phyloP scores from a whole-genome alignment of 2,329 filamentous ascomycete genomes.

The Fusarium sulawesiense region DNA sequence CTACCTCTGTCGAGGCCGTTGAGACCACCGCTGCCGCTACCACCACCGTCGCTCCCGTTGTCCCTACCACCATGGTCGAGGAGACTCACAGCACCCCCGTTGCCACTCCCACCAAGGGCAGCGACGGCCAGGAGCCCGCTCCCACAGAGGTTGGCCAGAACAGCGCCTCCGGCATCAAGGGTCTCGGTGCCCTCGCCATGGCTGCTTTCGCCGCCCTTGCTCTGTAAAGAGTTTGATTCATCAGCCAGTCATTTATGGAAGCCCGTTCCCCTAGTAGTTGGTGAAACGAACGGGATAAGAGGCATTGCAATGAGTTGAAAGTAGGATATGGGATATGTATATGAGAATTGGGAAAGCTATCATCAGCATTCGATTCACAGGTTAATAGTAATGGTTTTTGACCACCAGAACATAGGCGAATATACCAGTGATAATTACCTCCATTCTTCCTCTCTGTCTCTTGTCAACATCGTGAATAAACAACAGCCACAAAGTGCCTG shows the following conservation, averaged over 20 bases:
- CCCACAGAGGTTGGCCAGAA: conserved; percentile 40
- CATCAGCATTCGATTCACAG: conserved; percentile 11
- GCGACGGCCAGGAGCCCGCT: conserved; percentile 18
- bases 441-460: not conserved
- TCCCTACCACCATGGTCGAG: conserved; percentile 22
- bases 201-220: conserved; percentile 50
- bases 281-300: not conserved
- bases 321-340: conserved; percentile 21
- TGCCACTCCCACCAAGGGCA: conserved; percentile 14
- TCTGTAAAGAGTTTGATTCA: conserved; percentile 48
- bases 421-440: conserved; percentile 32
- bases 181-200: conserved; percentile 50
- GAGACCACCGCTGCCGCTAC: conserved; percentile 15
- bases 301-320: conserved; percentile 25
- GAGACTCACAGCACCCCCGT: conserved; percentile 23
- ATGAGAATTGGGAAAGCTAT: conserved; percentile 14
- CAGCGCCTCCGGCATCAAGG: conserved; percentile 48
- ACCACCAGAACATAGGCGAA: conserved; percentile 29
- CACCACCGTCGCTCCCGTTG: conserved; percentile 22
- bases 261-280: not conserved
- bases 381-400: conserved; percentile 38
- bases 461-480: not conserved
- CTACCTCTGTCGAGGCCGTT: conserved; percentile 3
- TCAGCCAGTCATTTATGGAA: conserved; percentile 8
- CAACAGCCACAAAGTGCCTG: not conserved